These are phyloP conservation scores for Jaltomata sinuosa DNA, from an alignment of 257 asterid genomes.

Conservation along the genomic window DNA sequence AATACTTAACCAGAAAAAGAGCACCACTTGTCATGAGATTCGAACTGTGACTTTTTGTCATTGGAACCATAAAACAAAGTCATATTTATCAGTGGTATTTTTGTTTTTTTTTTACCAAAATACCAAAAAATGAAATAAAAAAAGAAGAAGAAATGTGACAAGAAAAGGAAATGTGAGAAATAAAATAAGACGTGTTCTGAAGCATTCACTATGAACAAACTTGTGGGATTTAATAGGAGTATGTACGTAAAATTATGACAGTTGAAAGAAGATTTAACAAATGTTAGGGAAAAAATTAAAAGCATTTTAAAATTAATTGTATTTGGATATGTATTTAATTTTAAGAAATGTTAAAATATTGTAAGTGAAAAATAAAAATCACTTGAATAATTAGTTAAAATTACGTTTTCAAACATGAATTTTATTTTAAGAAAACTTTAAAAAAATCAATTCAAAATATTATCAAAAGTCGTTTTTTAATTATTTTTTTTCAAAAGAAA, in stretches of 20 bases:
- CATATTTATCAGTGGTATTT: neutral
- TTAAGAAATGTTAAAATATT: neutral
- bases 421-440: too few relatives aligned
- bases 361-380: neutral
- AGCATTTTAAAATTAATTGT: neutral
- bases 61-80: neutral
- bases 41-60: neutral
- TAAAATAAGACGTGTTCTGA: neutral
- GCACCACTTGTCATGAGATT: neutral
- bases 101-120: neutral
- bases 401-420: neutral
- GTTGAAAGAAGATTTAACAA: too few relatives aligned
- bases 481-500: neutral
- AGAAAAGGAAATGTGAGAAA: neutral
- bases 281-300: too few relatives aligned
- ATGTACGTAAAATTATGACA: too few relatives aligned
- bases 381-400: neutral
- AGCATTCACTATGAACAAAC: too few relatives aligned
- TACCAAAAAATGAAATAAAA: too few relatives aligned
- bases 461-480: neutral
- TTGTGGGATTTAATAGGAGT: too few relatives aligned
- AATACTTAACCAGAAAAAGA: neutral
- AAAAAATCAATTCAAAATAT: neutral
- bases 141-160: too few relatives aligned
- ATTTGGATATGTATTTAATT: neutral